These are phyloP conservation scores for Diddensiella caesifluorescens DNA, from an alignment of 805 yeast species.

Conservation along the genomic window DNA sequence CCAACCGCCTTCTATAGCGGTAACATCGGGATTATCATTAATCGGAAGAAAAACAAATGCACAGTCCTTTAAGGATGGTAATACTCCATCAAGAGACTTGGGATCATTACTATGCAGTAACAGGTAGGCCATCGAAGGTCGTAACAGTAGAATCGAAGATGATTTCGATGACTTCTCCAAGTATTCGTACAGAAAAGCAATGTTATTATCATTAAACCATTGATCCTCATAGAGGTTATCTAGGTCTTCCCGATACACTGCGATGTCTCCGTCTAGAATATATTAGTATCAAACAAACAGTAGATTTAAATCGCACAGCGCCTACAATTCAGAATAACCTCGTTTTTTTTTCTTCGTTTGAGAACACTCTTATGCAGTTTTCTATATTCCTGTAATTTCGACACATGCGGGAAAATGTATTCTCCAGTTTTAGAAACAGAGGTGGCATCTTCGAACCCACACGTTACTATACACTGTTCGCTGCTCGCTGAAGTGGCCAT, in stretches of 20 bases:
- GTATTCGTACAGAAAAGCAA: constrained; percentile 57
- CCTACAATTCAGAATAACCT: no score
- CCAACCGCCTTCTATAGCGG: constrained; percentile 56
- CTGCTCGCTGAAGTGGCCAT: constrained; percentile 1
- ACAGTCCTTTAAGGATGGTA: constrained; percentile 42
- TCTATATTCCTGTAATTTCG: not conserved
- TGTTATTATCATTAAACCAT: constrained; percentile 71
- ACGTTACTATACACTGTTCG: constrained; percentile 1
- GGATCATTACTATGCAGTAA: constrained; percentile 44
- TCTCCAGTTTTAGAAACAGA: not conserved
- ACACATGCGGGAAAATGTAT: not conserved
- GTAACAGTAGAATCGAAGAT: constrained; percentile 31
- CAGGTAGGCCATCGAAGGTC: constrained; percentile 63
- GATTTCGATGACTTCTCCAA: constrained; percentile 36
- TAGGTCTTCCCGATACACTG: constrained; percentile 55
- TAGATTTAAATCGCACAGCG: no score
- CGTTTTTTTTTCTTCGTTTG: no score
- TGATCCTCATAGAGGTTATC: constrained; percentile 54
- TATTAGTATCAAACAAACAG: not conserved
- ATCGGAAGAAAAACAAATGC: constrained; percentile 60
- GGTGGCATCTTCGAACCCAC: constrained; percentile 7
- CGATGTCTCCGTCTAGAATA: constrained; percentile 37
- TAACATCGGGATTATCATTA: constrained; percentile 56
- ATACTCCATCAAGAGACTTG: constrained; percentile 37
- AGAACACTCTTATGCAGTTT: no score